Evolutionary conservation across 148 eudicot species (phyloP), one percentile per base, ranked within the genome.

Genomic region (Rhododendron vialii): DNA sequence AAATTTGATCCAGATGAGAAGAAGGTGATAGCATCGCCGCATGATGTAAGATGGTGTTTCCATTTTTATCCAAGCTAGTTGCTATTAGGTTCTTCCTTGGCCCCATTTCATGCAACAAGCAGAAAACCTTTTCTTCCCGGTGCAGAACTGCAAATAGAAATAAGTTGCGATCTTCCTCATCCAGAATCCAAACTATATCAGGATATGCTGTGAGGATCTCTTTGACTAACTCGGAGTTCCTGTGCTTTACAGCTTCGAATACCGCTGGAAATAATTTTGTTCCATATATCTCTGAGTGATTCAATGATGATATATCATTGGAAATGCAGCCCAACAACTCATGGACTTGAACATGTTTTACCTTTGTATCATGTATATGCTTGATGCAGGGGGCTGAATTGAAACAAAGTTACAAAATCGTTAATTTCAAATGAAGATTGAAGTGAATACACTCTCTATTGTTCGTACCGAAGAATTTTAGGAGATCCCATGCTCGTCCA

Each of bases 1-100:
- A 80, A 24, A 79, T 83, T 8, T 38, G 41, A 61, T 87, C 84
- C 41, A 87, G 84, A 26, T 80, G 86, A n/a, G 73, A 13, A 30
- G 86, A 38, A 38, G 81, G 89, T 7, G 89, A 71, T 24, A 87
- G 76, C 47, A 79, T 84, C 28, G 84, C 86, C 2, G 86, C 89
- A 4, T 84, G 76, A 84, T 87, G 89, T 28, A 87, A 80, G 65
- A 82, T 82, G 41, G 84, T 86, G 71, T 86, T 86, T 26, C 85
- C 17, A 20, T 53, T 17, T 36, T 41, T 48, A 61, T 86, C 88
- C 67, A 74, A 43, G 33, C 82, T 73, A 17, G 82, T 26, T 48
- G 88, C 76, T 59, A 86, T 57, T 7, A 82, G 28, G 55, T 82
- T 17, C 81, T 78, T 43, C 50, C 50, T 45, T 20, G 47, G 7